Base-by-base conservation (phyloP, 1,284 basidiomycete species). In the Porogramme epimiltina region DNA sequence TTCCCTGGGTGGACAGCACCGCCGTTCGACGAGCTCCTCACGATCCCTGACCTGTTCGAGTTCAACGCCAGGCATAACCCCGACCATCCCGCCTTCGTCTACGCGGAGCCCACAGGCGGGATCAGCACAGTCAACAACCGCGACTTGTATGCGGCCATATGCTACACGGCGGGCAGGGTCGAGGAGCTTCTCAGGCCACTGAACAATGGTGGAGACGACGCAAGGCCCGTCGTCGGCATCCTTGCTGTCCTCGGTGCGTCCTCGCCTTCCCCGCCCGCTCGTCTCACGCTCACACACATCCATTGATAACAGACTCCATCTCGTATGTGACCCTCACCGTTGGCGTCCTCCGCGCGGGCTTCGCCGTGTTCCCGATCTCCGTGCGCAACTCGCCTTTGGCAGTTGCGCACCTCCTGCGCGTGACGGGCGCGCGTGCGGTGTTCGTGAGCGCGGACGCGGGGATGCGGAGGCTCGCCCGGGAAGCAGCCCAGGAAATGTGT, bases 301-400 rank as follows among this genome's bases (percentile, higher is more conserved):
- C 2, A 1, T n/a, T 3, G n/a, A 6, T 28, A 19, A 44, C 15
- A 69, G 70, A 72, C 45, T 47, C 63, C n/a, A 56, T 71, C 43
- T 65, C 67, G 0, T 70, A 68, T 46, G 54, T 62, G 16, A 58
- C 64, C 5, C 36, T 62, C 10, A 41, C 61, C 15, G 24, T 59
- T 19, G 68, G 67, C 18, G 54, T 71, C 16, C 45, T 58, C 24
- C 49, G 45, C 13, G 52, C 55, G 5, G 67, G 67, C 10, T 62
- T 49, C 46, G 45, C 42, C 5, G 51, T 58, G 1, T 75, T 76
- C 55, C 65, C 69, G 0, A 63, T 76, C 25, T 76, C 74, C 1
- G 63, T 69, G 0, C 64, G 72, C 19, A 75, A 76, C 53, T 74
- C 73, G 2, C 54, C 67, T 6, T 52, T 61, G 1, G 73, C 69